A percentile compares a stretch with the other conserved stretches of the same genome.
Conservation (phyloP, 805 yeast genomes). For the Wickerhamomyces xylosicus region DNA sequence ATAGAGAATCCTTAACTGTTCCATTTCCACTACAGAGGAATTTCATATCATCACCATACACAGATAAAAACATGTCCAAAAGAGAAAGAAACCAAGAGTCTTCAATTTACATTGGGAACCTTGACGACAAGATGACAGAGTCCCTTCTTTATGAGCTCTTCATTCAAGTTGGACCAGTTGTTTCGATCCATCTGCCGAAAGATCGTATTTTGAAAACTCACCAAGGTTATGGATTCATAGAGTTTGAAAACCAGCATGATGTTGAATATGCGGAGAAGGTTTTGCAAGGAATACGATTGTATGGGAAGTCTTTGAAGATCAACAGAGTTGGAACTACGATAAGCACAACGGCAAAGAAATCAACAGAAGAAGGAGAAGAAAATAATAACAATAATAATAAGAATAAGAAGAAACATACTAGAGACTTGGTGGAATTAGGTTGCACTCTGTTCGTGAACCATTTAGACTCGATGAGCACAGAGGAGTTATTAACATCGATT, state of each 20-base stretch:
- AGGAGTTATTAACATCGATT: constrained; percentile 36
- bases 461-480: constrained; percentile 58
- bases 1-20: no score
- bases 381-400: constrained; percentile 11
- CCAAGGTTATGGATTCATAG: constrained; percentile 87
- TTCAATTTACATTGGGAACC: constrained; percentile 71
- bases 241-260: constrained; percentile 48
- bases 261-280: constrained; percentile 59
- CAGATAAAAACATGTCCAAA: background rate
- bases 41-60: no score
- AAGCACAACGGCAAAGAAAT: constrained; percentile 2
- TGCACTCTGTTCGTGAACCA: constrained; percentile 65
- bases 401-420: constrained; percentile 2
- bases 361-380: background rate
- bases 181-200: constrained; percentile 62
- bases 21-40: no score
- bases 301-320: constrained; percentile 49
- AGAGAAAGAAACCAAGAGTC: constrained; percentile 43
- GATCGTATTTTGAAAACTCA: constrained; percentile 62
- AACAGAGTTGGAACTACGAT: constrained; percentile 34
- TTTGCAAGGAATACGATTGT: constrained; percentile 50
- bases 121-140: constrained; percentile 70
- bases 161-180: constrained; percentile 75
- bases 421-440: constrained; percentile 32
- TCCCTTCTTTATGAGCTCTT: constrained; percentile 69